These are phyloP conservation scores for Nemania sp. DNA, from an alignment of 2,329 filamentous ascomycete species.

Conservation along the genomic window DNA sequence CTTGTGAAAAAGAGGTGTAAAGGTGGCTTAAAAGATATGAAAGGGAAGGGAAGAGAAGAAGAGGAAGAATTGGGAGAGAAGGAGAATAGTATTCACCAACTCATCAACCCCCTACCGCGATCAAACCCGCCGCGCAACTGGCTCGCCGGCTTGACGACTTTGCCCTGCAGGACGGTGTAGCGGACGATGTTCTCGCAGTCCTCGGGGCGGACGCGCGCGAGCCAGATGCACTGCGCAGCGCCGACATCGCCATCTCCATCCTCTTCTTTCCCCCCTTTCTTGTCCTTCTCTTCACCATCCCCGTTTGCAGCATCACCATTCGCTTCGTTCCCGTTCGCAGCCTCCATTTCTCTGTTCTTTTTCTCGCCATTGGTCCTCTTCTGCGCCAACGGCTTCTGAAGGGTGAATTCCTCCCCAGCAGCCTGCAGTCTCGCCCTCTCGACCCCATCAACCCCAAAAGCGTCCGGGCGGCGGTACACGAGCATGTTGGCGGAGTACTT, in stretches of 20 bases:
- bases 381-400: slow-evolving; percentile 20
- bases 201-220: slow-evolving; percentile 80
- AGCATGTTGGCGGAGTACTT: slow-evolving; percentile 96
- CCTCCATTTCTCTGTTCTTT: slow-evolving; percentile 16
- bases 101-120: slow-evolving; percentile 74
- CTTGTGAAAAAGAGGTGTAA: too few species aligned
- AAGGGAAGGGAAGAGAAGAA: too few species aligned
- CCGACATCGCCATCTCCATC: slow-evolving; percentile 48
- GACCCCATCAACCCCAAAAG: slow-evolving; percentile 57
- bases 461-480: slow-evolving; percentile 73
- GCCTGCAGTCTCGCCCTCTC: slow-evolving; percentile 41
- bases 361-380: slow-evolving; percentile 33
- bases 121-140: slow-evolving; percentile 93
- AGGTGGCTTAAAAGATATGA: too few species aligned
- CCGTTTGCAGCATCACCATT: slow-evolving; percentile 32
- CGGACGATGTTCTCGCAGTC: slow-evolving; percentile 91
- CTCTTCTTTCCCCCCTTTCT: slow-evolving; percentile 36
- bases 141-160: slow-evolving; percentile 84
- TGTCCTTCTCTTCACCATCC: slow-evolving; percentile 33
- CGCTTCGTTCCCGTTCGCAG: slow-evolving; percentile 40
- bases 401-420: slow-evolving; percentile 44
- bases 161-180: slow-evolving; percentile 89
- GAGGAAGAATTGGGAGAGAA: too few species aligned
- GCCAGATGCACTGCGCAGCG: slow-evolving; percentile 89
- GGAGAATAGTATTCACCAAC: too few species aligned